Evolutionary conservation across 768 basidiomycete species (phyloP).

Genomic region (Russula emetica): DNA sequence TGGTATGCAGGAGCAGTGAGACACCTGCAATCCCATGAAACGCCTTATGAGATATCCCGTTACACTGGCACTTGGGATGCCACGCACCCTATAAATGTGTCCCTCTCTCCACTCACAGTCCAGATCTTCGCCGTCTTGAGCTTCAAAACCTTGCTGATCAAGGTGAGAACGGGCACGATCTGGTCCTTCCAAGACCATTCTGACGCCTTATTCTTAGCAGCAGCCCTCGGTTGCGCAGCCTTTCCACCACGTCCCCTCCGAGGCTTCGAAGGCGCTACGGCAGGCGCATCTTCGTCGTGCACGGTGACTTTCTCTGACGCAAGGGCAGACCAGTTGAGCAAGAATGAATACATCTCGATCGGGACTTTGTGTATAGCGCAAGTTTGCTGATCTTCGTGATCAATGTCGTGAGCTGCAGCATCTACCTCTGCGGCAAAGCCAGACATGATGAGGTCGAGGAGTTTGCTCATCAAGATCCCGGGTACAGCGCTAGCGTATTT

Average conservation of each 20-base stretch:
- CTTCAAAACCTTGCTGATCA: conserved; percentile 69
- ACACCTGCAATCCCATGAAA: conserved; percentile 48
- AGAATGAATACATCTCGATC: conserved; percentile 88
- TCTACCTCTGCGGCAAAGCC: conserved; percentile 72
- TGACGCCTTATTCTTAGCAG: conserved; percentile 37
- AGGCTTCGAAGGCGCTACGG: conserved; percentile 44
- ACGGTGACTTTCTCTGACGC: conserved; percentile 74
- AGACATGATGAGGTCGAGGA: conserved; percentile 82
- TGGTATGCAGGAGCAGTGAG: conserved; percentile 85
- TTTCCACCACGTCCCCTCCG: conserved; percentile 61
- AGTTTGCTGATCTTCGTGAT: conserved; percentile 60
- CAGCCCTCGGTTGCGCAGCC: conserved; percentile 43
- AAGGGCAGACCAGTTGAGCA: conserved; percentile 86
- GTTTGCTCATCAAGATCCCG: conserved; percentile 69
- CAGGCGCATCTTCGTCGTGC: conserved; percentile 45
- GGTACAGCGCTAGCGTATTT: conserved; percentile 66
- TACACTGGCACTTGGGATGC: not conserved
- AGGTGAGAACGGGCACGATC: conserved; percentile 60
- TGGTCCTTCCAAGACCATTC: conserved; percentile 77
- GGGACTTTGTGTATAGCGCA: conserved; percentile 62
- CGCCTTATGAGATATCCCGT: conserved; percentile 13
- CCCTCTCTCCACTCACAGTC: conserved; percentile 82
- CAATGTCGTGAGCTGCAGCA: conserved; percentile 60
- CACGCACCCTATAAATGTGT: conserved; percentile 78
- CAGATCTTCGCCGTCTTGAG: conserved; percentile 77